Evolutionary conservation across 371 early-diverging fungal species (phyloP).

Genomic region (Mucor ambiguus): DNA sequence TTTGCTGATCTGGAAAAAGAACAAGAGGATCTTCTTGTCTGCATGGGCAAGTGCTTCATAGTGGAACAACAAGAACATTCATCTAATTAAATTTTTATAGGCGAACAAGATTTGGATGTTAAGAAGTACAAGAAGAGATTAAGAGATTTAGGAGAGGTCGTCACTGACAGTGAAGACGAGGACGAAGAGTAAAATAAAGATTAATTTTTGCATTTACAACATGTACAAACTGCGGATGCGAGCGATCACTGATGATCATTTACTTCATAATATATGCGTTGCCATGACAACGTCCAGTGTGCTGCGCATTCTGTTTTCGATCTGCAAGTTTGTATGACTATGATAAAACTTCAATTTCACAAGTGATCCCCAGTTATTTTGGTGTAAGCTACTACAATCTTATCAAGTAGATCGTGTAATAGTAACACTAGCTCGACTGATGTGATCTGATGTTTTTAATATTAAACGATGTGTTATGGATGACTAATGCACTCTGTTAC

Average conservation of each 20-base stretch:
- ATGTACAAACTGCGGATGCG: background rate
- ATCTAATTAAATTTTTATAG: slow-evolving; percentile 16
- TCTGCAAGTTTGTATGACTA: background rate
- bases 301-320: background rate
- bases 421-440: background rate
- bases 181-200: slow-evolving; percentile 38
- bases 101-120: slow-evolving; percentile 75
- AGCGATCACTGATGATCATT: background rate
- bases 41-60: slow-evolving; percentile 59
- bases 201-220: background rate
- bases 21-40: slow-evolving; percentile 90
- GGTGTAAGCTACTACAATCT: background rate
- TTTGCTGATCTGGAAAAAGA: slow-evolving; percentile 70
- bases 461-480: background rate
- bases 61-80: background rate
- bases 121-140: slow-evolving; percentile 64
- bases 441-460: background rate
- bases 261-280: background rate
- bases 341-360: background rate
- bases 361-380: too few species aligned
- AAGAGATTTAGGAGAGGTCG: slow-evolving; percentile 58
- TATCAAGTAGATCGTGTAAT: background rate
- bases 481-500: background rate
- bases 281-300: background rate
- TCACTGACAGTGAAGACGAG: slow-evolving; percentile 66